Evolutionary conservation across 2,329 filamentous ascomycete genomes (phyloP).

Genomic region (Sclerotinia glacialis): DNA sequence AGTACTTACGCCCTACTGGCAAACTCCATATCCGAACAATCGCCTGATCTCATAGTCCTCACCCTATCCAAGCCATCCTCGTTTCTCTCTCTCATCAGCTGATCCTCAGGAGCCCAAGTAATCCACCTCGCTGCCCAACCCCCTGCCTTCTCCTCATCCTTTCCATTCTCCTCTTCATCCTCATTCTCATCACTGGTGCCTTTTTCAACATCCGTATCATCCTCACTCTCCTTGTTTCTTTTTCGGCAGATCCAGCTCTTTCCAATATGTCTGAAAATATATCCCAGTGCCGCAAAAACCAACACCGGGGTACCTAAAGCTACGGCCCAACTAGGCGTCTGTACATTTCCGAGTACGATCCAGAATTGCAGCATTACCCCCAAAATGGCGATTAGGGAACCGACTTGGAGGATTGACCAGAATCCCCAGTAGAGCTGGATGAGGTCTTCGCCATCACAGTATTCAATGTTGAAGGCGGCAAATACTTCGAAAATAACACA

Average conservation of each 20-base stretch:
- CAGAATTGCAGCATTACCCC: slow-evolving; percentile 55
- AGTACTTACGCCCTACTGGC: neutral
- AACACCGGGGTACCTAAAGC: slow-evolving; percentile 59
- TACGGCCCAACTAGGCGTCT: slow-evolving; percentile 58
- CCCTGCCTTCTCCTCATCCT: neutral
- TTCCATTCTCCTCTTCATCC: neutral
- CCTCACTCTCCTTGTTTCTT: neutral
- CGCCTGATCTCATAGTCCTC: neutral
- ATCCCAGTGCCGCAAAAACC: slow-evolving; percentile 49
- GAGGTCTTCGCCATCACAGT: slow-evolving; percentile 59
- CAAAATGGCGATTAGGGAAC: slow-evolving; percentile 56
- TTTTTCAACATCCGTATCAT: slow-evolving; percentile 3
- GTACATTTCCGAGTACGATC: slow-evolving; percentile 49
- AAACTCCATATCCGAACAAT: slow-evolving; percentile 10
- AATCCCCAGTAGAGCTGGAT: slow-evolving; percentile 60
- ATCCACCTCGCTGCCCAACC: slow-evolving; percentile 17
- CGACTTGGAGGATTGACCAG: slow-evolving; percentile 59
- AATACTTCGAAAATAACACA: slow-evolving; percentile 55
- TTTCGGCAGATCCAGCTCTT: slow-evolving; percentile 10
- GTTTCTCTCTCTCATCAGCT: neutral
- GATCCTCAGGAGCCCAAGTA: neutral
- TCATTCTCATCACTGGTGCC: neutral
- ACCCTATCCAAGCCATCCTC: neutral
- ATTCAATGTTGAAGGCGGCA: slow-evolving; percentile 43
- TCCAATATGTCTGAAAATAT: slow-evolving; percentile 34